Base-by-base conservation (phyloP, 257 asterid genomes). In the Leptodermis oblonga region DNA sequence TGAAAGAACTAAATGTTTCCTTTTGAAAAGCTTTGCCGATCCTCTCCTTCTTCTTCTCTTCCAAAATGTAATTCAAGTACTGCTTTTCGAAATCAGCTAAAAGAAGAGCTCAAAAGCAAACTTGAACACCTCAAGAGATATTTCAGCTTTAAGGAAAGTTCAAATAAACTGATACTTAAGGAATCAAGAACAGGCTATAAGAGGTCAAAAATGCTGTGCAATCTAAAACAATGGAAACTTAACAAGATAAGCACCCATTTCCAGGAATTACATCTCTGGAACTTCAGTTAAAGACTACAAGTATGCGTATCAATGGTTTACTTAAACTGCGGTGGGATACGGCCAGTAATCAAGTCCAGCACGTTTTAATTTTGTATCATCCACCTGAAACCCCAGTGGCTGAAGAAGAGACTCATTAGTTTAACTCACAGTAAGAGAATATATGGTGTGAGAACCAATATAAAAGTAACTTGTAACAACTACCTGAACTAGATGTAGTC, bases 271-370 rank as follows among this genome's bases (percentile, higher is more conserved):
- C 25, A 60, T 48, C 22, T 33, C 1, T 8, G 45, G 11, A 62
- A 51, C 14, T 22, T 26, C 9, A 14, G 41, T 31, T 60, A 17
- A 70, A 71, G 28, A 49, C 31, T 46, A 22, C 26, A 46, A 11
- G 42, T 9, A 49, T 39, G 30, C 55, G 8, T 6, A 28, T 56
- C 17, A 7, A 59, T 31, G 17, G 23, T 42, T 45, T 43, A 31
- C 18, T 20, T 23, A 34, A 15, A 23, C 4, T 36, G n/a, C 26
- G 7, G 31, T 77, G 73, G 97, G 99, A 94, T 94, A 94, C 96
- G 97, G 99, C 99, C 99, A 86, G 82, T 94, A 91, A 81, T 89
- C 97, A 68, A 91, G 95, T 78, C 99, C 99, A 70, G 99, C 99
- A 26, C 97, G 92, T 83, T 87, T 94, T 60, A 87, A 64, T 82